Percentiles rank a stretch among this genome's conserved stretches.
Evolutionary conservation across 306 rosid genomes (phyloP).

Genomic region (Prunus padus): DNA sequence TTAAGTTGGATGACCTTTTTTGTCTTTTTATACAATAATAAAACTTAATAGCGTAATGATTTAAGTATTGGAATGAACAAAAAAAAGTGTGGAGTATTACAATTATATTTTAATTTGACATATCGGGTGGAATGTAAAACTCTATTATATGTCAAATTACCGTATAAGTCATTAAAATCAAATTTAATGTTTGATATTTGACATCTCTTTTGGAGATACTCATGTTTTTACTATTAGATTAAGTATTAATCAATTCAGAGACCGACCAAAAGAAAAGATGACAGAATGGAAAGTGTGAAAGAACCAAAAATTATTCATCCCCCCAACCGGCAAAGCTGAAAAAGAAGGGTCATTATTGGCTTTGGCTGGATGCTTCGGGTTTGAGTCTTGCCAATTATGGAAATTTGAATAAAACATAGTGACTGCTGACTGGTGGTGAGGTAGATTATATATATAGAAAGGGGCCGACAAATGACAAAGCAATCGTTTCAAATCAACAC

Average conservation of each 20-base stretch:
- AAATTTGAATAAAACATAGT: not conserved
- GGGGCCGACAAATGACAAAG: not conserved
- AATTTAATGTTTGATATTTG: too few species aligned
- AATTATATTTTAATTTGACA: too few species aligned
- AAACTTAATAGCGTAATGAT: too few species aligned
- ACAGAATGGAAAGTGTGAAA: too few species aligned
- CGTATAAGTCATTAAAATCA: rapidly evolving
- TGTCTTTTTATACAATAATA: too few species aligned
- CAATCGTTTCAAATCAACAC: not conserved
- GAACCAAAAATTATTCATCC: not conserved
- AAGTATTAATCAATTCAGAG: not conserved
- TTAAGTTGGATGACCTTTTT: too few species aligned
- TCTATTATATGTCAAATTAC: too few species aligned
- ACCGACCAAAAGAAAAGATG: not conserved
- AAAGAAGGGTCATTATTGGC: not conserved
- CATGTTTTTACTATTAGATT: too few species aligned
- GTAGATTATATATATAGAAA: not conserved
- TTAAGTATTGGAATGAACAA: too few species aligned
- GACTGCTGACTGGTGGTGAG: not conserved
- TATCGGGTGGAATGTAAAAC: too few species aligned
- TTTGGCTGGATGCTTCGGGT: not conserved
- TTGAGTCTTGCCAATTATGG: too few species aligned
- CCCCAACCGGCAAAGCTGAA: slow-evolving; percentile 13
- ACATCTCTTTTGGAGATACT: too few species aligned
- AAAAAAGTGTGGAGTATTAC: rapidly evolving